Evolutionary conservation across 2,329 filamentous ascomycete genomes (phyloP), one percentile per base, ranked within the genome.

Genomic region (Aspergillus glaucus): DNA sequence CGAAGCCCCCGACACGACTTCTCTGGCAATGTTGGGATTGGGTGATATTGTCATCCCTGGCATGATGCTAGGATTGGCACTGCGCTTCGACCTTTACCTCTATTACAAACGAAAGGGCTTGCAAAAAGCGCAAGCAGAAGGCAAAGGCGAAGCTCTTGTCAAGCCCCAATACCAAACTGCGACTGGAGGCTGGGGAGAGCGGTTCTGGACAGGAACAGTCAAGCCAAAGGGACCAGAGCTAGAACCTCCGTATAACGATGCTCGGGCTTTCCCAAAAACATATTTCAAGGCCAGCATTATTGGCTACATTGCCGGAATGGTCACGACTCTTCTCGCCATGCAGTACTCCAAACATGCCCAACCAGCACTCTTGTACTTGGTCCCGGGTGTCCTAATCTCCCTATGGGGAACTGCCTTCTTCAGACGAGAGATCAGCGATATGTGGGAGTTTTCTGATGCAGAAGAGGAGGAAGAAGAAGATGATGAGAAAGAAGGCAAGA

Each of bases 41-140:
- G 92, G 92, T n/a, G 92, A 98, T 63, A 87, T 98, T 50, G 87
- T 95, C 1, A 77, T 98, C 3, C 92, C 92, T 0, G 93, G 92
- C 7, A 89, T 97, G 62, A 85, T 96, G 71, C 86, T 97, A 53
- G 88, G 82, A 1, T 79, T 96, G 39, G 88, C 91, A 2, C 75
- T 98, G 21, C 83, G 92, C n/a, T 95, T 95, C 59, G 92, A 98
- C 63, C 76, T 95, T 6, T 93, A 88, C 72, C 76, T 89, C 47
- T 84, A 87, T 71, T 97, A 97, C 63, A 76, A 86, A 32, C 77
- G 77, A 36, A 84, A 87, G 62, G 64, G 64, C 78, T 84, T 64
- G 78, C 56, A 61, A 68, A 58, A 59, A 28, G 54, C 58, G 47
- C 48, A 59, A 45, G 44, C 52, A 45, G 50, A 61, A 55, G 53